phyloP scores from a whole-genome alignment of 768 basidiomycete species.

The Brasilioporus rufonigricans region DNA sequence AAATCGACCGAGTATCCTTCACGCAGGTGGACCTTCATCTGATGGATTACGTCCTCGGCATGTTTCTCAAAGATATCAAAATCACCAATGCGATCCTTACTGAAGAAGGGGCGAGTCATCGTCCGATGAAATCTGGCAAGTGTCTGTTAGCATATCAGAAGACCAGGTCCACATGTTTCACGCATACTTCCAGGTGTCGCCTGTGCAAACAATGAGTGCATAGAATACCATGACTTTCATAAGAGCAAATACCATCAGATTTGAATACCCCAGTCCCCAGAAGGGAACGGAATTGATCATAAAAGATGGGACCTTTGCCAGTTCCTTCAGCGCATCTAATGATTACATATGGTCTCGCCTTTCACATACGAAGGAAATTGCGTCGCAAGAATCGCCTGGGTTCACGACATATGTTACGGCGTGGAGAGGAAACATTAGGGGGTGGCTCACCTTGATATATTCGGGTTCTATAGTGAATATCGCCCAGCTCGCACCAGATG shows the following conservation, averaged over 20 bases:
- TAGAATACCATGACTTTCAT: neutral
- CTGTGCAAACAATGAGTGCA: conserved; percentile 13
- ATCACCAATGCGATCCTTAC: conserved; percentile 36
- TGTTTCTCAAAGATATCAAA: conserved; percentile 42
- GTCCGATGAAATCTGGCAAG: conserved; percentile 38
- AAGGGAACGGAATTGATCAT: conserved; percentile 26
- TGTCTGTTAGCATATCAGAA: neutral
- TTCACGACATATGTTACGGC: neutral
- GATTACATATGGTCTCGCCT: conserved; percentile 19
- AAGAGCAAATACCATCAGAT: conserved; percentile 33
- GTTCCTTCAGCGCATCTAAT: neutral
- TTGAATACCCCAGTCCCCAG: conserved; percentile 42
- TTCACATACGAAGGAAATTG: conserved; percentile 38
- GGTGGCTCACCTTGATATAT: conserved; percentile 36
- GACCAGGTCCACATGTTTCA: neutral
- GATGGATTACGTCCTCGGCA: conserved; percentile 30
- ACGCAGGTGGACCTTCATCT: conserved; percentile 31
- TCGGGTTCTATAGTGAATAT: conserved; percentile 39
- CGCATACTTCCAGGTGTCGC: conserved; percentile 39
- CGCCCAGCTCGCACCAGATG: neutral
- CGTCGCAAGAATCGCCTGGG: conserved; percentile 37
- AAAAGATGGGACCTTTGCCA: conserved; percentile 22
- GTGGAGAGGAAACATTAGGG: neutral
- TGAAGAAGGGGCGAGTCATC: conserved; percentile 55
- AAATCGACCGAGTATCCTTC: conserved; percentile 42